phyloP scores from a whole-genome alignment of 1,284 basidiomycete genomes.

The Pyrrhoderma noxium region DNA sequence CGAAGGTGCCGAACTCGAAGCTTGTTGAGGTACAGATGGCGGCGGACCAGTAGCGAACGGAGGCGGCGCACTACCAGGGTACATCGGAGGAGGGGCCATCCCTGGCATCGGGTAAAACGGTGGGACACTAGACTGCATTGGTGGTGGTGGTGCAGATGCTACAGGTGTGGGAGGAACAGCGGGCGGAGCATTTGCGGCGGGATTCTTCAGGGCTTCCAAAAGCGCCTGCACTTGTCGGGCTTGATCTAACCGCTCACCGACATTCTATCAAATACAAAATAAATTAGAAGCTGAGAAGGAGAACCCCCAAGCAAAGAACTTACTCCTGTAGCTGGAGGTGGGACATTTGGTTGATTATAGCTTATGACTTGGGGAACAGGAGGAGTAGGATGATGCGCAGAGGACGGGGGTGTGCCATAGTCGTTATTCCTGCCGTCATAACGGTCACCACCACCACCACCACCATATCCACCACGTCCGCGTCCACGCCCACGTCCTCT shows the following conservation, averaged over 20 bases:
- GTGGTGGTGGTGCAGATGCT: conserved; percentile 27
- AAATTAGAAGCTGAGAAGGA: background rate
- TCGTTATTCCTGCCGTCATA: conserved; percentile 30
- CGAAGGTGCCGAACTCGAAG: conserved; percentile 3
- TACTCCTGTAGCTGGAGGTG: conserved; percentile 7
- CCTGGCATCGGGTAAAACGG: conserved; percentile 33
- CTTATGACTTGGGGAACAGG: conserved; percentile 23
- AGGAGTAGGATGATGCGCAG: conserved; percentile 22
- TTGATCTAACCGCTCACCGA: conserved; percentile 72
- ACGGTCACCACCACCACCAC: conserved; percentile 31
- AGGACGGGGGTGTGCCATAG: conserved; percentile 18
- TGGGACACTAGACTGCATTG: conserved; percentile 28
- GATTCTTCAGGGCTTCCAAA: conserved; percentile 70
- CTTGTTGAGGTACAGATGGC: conserved; percentile 7
- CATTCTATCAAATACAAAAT: conserved; percentile 25
- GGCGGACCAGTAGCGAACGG: background rate
- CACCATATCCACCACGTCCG: conserved; percentile 24
- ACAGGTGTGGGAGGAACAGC: conserved; percentile 30
- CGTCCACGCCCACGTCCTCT: conserved; percentile 32
- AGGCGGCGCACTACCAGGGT: conserved; percentile 9
- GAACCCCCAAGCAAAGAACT: background rate
- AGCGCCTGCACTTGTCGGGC: conserved; percentile 76
- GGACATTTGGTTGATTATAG: conserved; percentile 26
- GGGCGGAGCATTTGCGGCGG: conserved; percentile 35
- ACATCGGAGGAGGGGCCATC: conserved; percentile 9